These are phyloP conservation scores for Phytomonas sp. DNA, from an alignment of 208 protist genomes.

Conservation along the genomic window DNA sequence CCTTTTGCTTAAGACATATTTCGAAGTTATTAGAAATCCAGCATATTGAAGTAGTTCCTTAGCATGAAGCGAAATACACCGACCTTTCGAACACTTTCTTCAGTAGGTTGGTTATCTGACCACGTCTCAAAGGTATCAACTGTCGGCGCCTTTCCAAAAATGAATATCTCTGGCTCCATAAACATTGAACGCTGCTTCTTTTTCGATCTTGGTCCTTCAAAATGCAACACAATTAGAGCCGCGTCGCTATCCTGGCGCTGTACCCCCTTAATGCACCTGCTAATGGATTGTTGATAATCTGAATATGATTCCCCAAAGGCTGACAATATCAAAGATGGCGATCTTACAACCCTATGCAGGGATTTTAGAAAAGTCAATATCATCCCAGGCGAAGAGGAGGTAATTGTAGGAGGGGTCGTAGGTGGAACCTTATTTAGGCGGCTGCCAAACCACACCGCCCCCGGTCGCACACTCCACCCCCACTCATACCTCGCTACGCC, in stretches of 20 bases:
- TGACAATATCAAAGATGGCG: neutral
- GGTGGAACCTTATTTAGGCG: slow-evolving; percentile 19
- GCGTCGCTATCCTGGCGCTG: slow-evolving; percentile 21
- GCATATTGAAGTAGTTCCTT: slow-evolving; percentile 74
- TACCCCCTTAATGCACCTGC: neutral
- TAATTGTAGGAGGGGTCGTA: neutral
- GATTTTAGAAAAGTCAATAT: neutral
- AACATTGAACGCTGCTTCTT: slow-evolving; percentile 65
- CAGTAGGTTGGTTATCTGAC: slow-evolving; percentile 51
- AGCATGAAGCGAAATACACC: slow-evolving; percentile 69
- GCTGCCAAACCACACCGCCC: slow-evolving; percentile 58
- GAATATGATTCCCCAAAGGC: neutral
- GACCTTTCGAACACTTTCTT: slow-evolving; percentile 34
- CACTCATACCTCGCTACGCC: slow-evolving; percentile 72
- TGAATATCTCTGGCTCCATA: slow-evolving; percentile 56
- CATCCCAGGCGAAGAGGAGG: neutral
- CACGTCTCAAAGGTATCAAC: slow-evolving; percentile 61
- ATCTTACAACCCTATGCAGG: neutral
- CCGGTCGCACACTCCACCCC: slow-evolving; percentile 73
- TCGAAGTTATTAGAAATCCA: slow-evolving; percentile 8
- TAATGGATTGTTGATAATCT: neutral
- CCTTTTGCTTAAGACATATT: too few relatives aligned
- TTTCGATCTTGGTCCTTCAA: slow-evolving; percentile 58
- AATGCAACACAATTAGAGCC: slow-evolving; percentile 79
- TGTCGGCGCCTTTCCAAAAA: slow-evolving; percentile 56